These are phyloP conservation scores for Acer saccharum DNA, from an alignment of 345 rosid species.

Conservation along the genomic window DNA sequence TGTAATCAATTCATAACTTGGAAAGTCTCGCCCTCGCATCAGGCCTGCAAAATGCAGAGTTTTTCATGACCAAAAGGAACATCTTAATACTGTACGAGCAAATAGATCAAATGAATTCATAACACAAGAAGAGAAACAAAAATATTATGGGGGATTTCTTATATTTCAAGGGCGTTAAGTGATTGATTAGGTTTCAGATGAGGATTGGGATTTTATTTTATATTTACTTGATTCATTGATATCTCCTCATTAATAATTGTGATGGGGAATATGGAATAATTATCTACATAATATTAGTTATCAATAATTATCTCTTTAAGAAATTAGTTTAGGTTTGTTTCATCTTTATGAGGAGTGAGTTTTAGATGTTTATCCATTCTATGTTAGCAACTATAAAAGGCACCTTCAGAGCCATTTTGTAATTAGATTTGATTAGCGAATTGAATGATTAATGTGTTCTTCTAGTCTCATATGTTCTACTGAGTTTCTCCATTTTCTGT, in stretches of 20 bases:
- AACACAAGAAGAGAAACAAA: not conserved
- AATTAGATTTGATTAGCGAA: too few species aligned
- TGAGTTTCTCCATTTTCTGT: too few species aligned
- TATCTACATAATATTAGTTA: too few species aligned
- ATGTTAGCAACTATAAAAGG: too few species aligned
- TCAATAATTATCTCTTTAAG: too few species aligned
- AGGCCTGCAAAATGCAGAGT: conserved; percentile 36
- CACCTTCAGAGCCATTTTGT: too few species aligned
- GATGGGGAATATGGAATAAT: too few species aligned
- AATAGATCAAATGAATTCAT: not conserved
- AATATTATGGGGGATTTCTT: not conserved
- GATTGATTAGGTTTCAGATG: not conserved
- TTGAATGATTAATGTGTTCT: too few species aligned
- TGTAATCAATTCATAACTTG: conserved; percentile 17
- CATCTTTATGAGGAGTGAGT: too few species aligned
- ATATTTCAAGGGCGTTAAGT: not conserved
- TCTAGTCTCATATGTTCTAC: too few species aligned
- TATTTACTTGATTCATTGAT: not conserved
- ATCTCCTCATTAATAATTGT: not conserved
- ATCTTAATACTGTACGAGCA: not conserved
- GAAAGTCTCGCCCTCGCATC: conserved; percentile 26
- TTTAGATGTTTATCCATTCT: too few species aligned
- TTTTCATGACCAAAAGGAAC: not conserved
- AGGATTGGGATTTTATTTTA: not conserved
- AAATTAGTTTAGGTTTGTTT: too few species aligned